Percentiles rank a stretch among this genome's conserved stretches.
phyloP scores from a whole-genome alignment of 225 moss, liverwort and hornwort genomes.

The Polytrichum formosum region DNA sequence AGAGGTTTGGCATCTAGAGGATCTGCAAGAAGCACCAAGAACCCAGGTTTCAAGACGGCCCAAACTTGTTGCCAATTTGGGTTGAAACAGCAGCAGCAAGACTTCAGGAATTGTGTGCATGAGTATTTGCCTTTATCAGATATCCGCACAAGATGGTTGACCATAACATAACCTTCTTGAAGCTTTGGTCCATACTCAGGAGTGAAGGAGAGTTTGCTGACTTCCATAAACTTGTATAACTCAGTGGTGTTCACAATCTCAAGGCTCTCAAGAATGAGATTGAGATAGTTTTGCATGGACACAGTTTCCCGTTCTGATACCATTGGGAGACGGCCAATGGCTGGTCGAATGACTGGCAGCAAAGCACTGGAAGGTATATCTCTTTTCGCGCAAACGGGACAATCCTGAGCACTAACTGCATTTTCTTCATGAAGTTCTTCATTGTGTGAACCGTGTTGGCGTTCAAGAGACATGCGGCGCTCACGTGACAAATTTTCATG shows the following conservation, averaged over 20 bases:
- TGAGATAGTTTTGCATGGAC: conserved; percentile 53
- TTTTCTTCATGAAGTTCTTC: conserved; percentile 26
- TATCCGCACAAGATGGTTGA: conserved; percentile 39
- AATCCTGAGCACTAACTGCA: conserved; percentile 14
- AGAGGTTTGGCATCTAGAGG: conserved; percentile 39
- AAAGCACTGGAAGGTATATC: conserved; percentile 49
- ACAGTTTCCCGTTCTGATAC: conserved; percentile 38
- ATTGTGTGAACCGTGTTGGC: conserved; percentile 22
- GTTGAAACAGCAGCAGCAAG: conserved; percentile 49
- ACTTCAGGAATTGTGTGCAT: conserved; percentile 31
- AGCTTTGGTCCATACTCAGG: conserved; percentile 51
- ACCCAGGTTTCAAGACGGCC: conserved; percentile 50
- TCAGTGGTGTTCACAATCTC: conserved; percentile 44
- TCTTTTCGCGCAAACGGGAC: conserved; percentile 22
- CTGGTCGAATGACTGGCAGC: conserved; percentile 40
- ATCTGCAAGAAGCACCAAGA: conserved; percentile 49
- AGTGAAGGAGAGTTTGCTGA: conserved; percentile 42
- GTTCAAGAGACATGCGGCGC: conserved; percentile 26
- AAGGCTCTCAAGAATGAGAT: conserved; percentile 45
- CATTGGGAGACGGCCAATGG: conserved; percentile 35
- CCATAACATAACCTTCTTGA: conserved; percentile 41
- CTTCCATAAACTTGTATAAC: conserved; percentile 52
- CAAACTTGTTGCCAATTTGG: conserved; percentile 53
- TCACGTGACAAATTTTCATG: conserved; percentile 20
- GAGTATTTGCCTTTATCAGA: conserved; percentile 27